A percentile compares a stretch with the other conserved stretches of the same genome.
Evolutionary conservation across 2,329 filamentous ascomycete species (phyloP).

Genomic region (Ophiocordyceps camponoti-saundersi): DNA sequence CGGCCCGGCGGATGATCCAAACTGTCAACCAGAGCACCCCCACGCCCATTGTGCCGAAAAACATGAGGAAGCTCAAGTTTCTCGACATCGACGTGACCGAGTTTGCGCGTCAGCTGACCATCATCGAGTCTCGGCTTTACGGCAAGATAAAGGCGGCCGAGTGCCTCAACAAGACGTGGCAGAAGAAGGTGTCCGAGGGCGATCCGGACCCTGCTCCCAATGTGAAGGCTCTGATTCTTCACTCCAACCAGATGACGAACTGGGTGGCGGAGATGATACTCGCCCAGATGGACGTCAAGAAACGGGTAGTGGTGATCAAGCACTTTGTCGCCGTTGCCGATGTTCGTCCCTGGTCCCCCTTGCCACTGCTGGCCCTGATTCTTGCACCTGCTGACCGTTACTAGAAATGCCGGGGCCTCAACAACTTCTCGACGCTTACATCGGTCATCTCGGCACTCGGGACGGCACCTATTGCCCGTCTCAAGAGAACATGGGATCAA

Average conservation of each 20-base stretch:
- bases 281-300: conserved; percentile 85
- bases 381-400: background rate
- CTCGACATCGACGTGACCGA: conserved; percentile 90
- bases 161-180: conserved; percentile 97
- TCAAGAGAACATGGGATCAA: conserved; percentile 87
- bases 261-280: conserved; percentile 99
- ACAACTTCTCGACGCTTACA: conserved; percentile 95
- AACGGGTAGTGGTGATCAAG: conserved; percentile 92
- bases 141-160: conserved; percentile 92
- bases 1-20: conserved; percentile 70
- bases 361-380: background rate
- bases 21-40: conserved; percentile 73
- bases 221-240: conserved; percentile 87
- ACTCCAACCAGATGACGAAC: conserved; percentile 97
- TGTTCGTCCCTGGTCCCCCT: conserved; percentile 37
- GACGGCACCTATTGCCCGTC: conserved; percentile 84
- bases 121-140: conserved; percentile 89
- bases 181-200: conserved; percentile 75
- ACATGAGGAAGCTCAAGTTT: conserved; percentile 99
- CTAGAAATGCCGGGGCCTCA: conserved; percentile 80
- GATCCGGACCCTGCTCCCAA: conserved; percentile 80
- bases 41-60: conserved; percentile 84
- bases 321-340: conserved; percentile 95
- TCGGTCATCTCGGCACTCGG: conserved; percentile 94
- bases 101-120: conserved; percentile 93